Base-by-base conservation (phyloP, 1,284 basidiomycete species). In the Pseudozyma sp. region DNA sequence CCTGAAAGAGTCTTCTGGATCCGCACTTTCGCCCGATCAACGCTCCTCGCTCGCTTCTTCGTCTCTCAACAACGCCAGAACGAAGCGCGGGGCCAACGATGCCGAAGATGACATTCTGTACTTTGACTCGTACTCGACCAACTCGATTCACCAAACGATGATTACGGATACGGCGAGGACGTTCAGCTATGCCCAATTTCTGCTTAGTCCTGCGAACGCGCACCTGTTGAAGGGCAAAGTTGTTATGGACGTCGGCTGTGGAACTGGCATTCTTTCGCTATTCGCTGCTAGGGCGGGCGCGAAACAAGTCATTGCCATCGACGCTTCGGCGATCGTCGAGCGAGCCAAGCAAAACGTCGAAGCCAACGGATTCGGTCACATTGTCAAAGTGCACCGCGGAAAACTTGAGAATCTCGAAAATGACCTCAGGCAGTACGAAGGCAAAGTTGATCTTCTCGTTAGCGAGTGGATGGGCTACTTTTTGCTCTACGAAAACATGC, bases 271-370 rank as follows among this genome's bases (percentile, higher is more conserved):
- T 56, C 87, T 98, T 8, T 96, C 93, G 0, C 89, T 99, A 75
- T 93, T 98, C 77, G 95, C 95, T 5, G 96, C 95, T 1, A 89
- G 91, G 60, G 92, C 93, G 0, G 96, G 96, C 1, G 96, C 96
- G 1, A 93, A 92, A 85, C 91, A 91, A 45, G 96, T 99, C 2
- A 92, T 95, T 76, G 93, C 96, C 8, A 92, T 99, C 60, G 96
- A 98, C 73, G 96, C 96, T 0, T 93, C 92, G 59, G 90, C 91
- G 42, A 92, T 99, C 53, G 94, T 91, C 0, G 88, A 89, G 65
- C 95, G 93, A 80, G 95, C 96, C 0, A 86, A 89, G 72, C 88
- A 90, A 70, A 97, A 95, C 59, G 90, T 97, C 59, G 90, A 90
- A 75, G 90, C 87, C 36, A 98, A 97, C 83, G 91, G 90, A 0